These are phyloP conservation scores for Apiospora hydei DNA, from an alignment of 2,329 filamentous ascomycete species.

Conservation along the genomic window DNA sequence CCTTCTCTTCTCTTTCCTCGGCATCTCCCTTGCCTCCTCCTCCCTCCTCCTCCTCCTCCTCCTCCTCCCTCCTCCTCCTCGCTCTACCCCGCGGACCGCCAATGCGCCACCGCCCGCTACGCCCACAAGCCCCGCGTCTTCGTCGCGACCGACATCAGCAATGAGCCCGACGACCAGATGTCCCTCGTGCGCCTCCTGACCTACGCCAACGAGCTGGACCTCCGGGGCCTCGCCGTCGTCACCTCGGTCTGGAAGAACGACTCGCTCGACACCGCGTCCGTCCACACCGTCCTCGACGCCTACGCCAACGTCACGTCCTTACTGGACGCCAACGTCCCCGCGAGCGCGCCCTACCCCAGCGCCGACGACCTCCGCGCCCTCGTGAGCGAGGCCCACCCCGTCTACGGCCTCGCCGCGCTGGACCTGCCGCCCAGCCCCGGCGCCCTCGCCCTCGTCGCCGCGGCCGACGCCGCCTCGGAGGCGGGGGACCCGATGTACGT, in stretches of 20 bases:
- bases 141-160: slow-evolving; percentile 46
- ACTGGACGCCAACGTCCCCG: slow-evolving; percentile 51
- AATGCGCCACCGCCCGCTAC: slow-evolving; percentile 25
- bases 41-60: neutral
- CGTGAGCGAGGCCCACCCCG: slow-evolving; percentile 43
- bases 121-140: slow-evolving; percentile 39
- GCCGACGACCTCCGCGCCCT: slow-evolving; percentile 39
- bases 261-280: slow-evolving; percentile 42
- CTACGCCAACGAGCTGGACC: slow-evolving; percentile 48
- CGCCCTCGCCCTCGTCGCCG: slow-evolving; percentile 41
- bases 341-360: slow-evolving; percentile 45
- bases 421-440: slow-evolving; percentile 46
- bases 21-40: neutral
- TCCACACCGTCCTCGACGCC: slow-evolving; percentile 44
- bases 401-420: slow-evolving; percentile 36
- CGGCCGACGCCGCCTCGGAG: slow-evolving; percentile 38
- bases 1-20: neutral
- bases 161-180: slow-evolving; percentile 47
- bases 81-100: slow-evolving; percentile 7
- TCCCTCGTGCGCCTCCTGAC: slow-evolving; percentile 45
- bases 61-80: neutral
- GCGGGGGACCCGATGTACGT: slow-evolving; percentile 53
- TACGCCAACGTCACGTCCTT: slow-evolving; percentile 48
- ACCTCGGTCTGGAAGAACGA: slow-evolving; percentile 48
- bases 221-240: slow-evolving; percentile 44